Conservation (phyloP, 495 filamentous ascomycete species). For the Pseudomonodictys pantanalensis region DNA sequence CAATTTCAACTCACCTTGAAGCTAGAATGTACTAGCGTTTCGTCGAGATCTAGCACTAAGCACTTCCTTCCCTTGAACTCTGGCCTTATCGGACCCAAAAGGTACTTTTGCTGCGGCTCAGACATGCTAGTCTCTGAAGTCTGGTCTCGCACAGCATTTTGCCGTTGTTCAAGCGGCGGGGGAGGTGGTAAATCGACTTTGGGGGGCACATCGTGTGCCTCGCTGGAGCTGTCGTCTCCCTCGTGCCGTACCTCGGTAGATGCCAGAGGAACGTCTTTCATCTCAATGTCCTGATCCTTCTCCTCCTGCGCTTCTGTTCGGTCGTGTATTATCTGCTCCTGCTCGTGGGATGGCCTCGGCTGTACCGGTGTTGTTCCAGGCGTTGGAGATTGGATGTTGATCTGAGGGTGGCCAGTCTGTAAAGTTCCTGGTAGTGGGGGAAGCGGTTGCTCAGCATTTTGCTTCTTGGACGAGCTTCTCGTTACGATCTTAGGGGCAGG, state of each 20-base stretch:
- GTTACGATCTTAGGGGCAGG: constrained; percentile 25
- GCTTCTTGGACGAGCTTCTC: constrained; percentile 27
- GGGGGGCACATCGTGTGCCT: constrained; percentile 31
- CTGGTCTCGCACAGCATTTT: constrained; percentile 40
- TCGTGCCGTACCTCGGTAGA: constrained; percentile 36
- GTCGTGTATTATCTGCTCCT: constrained; percentile 44
- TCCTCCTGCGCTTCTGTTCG: constrained; percentile 46
- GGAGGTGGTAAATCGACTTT: constrained; percentile 55
- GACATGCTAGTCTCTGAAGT: constrained; percentile 19
- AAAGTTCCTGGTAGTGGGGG: constrained; percentile 25
- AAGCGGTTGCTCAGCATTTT: constrained; percentile 25
- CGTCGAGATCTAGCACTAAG: constrained; percentile 91
- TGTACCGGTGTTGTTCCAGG: constrained; percentile 37
- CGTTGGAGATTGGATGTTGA: constrained; percentile 39
- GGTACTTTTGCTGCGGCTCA: constrained; percentile 59
- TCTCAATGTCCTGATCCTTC: constrained; percentile 60
- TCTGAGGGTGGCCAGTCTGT: constrained; percentile 29
- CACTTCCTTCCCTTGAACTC: constrained; percentile 85
- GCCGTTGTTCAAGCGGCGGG: constrained; percentile 55
- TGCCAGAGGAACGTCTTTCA: constrained; percentile 53
- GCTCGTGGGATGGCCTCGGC: constrained; percentile 32
- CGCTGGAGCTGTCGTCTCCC: constrained; percentile 17
- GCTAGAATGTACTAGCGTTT: constrained; percentile 98
- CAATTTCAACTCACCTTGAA: constrained; percentile 78
- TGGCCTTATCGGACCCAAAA: constrained; percentile 75